Evolutionary conservation across 129 eudicot species (phyloP).

Genomic region (Flaveria bidentis): DNA sequence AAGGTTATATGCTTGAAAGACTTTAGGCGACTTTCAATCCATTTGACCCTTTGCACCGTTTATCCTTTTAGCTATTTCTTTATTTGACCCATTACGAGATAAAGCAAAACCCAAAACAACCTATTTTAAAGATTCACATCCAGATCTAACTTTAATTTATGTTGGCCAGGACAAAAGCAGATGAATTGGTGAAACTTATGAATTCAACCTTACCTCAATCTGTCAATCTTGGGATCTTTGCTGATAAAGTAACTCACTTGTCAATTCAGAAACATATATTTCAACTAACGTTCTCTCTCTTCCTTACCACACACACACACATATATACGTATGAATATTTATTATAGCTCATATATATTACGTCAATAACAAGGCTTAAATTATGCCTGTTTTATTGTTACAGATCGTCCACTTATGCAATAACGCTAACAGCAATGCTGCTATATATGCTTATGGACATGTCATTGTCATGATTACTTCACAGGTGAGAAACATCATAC

Average conservation of each 20-base stretch:
- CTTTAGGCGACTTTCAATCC: background rate
- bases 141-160: background rate
- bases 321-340: background rate
- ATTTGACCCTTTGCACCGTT: background rate
- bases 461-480: slow-evolving; percentile 80
- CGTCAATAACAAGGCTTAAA: slow-evolving; percentile 9
- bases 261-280: slow-evolving; percentile 16
- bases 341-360: background rate
- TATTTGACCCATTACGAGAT: background rate
- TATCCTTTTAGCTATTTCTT: background rate
- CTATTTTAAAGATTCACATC: background rate
- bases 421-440: slow-evolving; percentile 43
- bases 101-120: background rate
- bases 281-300: background rate
- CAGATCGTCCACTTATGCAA: slow-evolving; percentile 66
- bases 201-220: slow-evolving; percentile 63
- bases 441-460: slow-evolving; percentile 63
- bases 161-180: slow-evolving; percentile 60
- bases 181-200: slow-evolving; percentile 56
- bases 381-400: slow-evolving; percentile 20
- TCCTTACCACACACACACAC: background rate
- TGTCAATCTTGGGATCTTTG: slow-evolving; percentile 60
- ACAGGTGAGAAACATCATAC: slow-evolving; percentile 52
- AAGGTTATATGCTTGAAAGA: background rate
- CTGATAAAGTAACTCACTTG: slow-evolving; percentile 60